phyloP scores from a whole-genome alignment of 2,329 filamentous ascomycete species.

The Diatrype stigma region DNA sequence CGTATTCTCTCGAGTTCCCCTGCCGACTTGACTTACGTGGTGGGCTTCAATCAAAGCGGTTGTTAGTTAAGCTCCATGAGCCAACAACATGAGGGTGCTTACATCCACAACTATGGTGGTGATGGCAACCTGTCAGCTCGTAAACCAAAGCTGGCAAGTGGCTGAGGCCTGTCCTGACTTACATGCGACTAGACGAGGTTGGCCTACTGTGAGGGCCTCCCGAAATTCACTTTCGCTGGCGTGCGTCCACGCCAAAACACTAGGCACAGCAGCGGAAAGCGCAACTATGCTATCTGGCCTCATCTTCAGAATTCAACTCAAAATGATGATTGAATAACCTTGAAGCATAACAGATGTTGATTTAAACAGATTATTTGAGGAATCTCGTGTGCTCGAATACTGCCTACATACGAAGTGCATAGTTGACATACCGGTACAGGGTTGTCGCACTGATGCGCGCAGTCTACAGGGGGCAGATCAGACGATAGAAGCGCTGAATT shows the following conservation, averaged over 20 bases:
- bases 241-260: constrained; percentile 20
- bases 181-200: constrained; percentile 26
- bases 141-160: background rate
- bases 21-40: constrained; percentile 1
- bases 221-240: constrained; percentile 21
- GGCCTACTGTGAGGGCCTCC: constrained; percentile 20
- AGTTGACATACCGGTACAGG: no score
- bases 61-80: background rate
- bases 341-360: no score
- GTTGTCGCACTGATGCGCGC: no score
- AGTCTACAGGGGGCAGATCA: no score
- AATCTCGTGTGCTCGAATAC: no score
- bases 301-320: constrained; percentile 14
- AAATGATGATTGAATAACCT: background rate
- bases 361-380: no score
- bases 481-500: no score
- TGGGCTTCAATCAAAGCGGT: background rate
- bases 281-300: constrained; percentile 10
- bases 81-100: background rate
- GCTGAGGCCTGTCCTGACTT: constrained; percentile 10
- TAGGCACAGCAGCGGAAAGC: constrained; percentile 6
- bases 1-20: background rate
- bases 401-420: no score
- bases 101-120: background rate
- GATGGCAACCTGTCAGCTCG: background rate